A percentile compares a stretch with the other conserved stretches of the same genome.
Evolutionary conservation across 225 moss, liverwort and hornwort species (phyloP).

Genomic region (Sphagnum tenellum): DNA sequence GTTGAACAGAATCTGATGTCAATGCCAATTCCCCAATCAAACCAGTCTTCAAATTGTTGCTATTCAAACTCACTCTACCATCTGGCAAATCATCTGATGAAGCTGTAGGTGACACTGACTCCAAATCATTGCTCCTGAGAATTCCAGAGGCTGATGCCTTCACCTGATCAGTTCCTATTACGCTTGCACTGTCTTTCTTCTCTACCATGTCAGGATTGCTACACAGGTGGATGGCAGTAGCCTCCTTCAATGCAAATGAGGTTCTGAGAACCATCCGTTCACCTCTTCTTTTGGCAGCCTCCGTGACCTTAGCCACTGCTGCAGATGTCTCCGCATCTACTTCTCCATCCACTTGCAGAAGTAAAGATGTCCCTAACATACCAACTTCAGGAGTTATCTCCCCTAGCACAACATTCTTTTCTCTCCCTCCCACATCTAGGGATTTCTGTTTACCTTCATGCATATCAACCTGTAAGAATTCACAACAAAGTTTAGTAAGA

Average conservation of each 20-base stretch:
- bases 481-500: constrained; percentile 7
- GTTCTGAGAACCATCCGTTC: constrained; percentile 46
- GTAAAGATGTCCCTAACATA: constrained; percentile 22
- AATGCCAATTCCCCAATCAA: too few species aligned
- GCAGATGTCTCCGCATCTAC: constrained; percentile 57
- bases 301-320: constrained; percentile 55
- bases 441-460: constrained; percentile 9
- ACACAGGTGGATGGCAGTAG: constrained; percentile 3
- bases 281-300: constrained; percentile 58
- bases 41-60: too few species aligned
- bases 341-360: constrained; percentile 37
- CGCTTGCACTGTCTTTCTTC: neutral
- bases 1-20: too few species aligned
- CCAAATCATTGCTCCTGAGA: constrained; percentile 2
- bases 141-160: too few species aligned
- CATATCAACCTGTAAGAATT: constrained; percentile 16
- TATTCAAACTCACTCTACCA: neutral
- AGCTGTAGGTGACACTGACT: neutral
- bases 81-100: constrained; percentile 1
- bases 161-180: neutral
- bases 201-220: neutral
- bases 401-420: constrained; percentile 37
- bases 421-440: constrained; percentile 6
- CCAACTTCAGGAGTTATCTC: constrained; percentile 13
- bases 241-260: neutral